Base-by-base conservation (phyloP, 1,284 basidiomycete genomes). In the Cryptococcus sp. region DNA sequence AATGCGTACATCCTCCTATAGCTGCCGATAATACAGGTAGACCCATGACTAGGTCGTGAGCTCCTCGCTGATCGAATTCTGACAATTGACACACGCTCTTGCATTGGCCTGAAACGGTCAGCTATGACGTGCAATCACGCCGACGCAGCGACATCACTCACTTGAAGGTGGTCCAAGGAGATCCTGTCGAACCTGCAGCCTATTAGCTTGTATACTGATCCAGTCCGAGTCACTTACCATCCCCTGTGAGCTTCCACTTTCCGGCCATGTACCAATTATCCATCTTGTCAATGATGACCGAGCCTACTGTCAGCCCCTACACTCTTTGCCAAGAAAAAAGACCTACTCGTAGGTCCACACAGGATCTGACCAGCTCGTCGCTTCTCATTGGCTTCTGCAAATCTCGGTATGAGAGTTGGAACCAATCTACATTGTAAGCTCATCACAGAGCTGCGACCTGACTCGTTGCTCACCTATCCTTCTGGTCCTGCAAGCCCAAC, bases 211-310 rank as follows among this genome's bases (percentile, higher is more conserved):
- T 31, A 37, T 10, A 14, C 21, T 34, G 14, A 18, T 35, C 25
- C 14, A 39, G 35, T 5, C 9, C 36, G 21, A 5, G 18, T 9
- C 21, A 43, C 74, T 60, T 46, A 80, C 91, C 92, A 70, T 94
- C 91, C 14, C 92, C 93, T 1, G 86, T 87, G 51, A 83, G 85
- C 73, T 94, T 95, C 87, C 88, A 95, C 81, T 89, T 72, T 11
- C 65, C 65, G 34, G 72, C 67, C 38, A 74, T 62, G 39, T 56
- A 54, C 60, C 84, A 89, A 80, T 88, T 85, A 19, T 80, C 78
- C 63, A 87, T 85, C 37, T 79, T 80, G 68, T 97, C 88, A 23
- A 97, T 78, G 18, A 94, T 86, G 1, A 87, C 82, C 6, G 86
- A 87, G 66, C 54, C 68, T 71, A 47, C 4, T 9, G 7, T 24